Percentiles rank a stretch among this genome's conserved stretches.
These are phyloP conservation scores for Solanum gandarillasii DNA, from an alignment of 257 asterid species.

Conservation along the genomic window DNA sequence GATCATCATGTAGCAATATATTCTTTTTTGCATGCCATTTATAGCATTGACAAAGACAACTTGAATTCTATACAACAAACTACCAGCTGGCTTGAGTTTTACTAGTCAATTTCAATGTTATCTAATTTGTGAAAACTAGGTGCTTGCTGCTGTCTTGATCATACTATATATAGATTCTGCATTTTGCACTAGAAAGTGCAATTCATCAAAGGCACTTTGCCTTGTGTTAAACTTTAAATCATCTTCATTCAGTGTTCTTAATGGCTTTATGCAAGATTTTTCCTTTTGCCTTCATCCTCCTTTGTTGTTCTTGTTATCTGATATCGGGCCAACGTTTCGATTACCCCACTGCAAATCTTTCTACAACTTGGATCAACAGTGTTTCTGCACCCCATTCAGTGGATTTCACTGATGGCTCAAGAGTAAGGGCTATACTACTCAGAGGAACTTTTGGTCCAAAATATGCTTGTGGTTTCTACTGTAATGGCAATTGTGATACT, in stretches of 20 bases:
- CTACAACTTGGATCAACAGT: constrained; percentile 8
- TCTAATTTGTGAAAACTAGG: neutral
- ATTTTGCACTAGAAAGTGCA: neutral
- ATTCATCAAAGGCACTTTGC: neutral
- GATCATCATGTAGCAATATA: neutral
- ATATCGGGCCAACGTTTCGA: neutral
- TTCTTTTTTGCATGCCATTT: neutral
- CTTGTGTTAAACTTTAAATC: too few relatives aligned
- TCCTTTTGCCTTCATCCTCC: neutral
- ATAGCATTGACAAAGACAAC: neutral
- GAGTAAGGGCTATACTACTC: neutral
- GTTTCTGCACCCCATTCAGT: constrained; percentile 1
- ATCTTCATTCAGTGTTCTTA: neutral
- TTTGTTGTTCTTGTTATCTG: neutral
- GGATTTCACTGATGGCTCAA: neutral
- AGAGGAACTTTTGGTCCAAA: neutral
- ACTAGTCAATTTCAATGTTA: neutral
- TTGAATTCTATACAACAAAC: neutral
- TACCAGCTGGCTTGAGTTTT: neutral
- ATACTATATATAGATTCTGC: neutral
- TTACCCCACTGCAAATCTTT: constrained; percentile 2
- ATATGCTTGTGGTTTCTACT: constrained; percentile 9
- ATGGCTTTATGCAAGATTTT: neutral
- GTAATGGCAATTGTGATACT: neutral
- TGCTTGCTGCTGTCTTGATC: neutral